These are phyloP conservation scores for Saccharomycopsis lassenensis DNA, from an alignment of 805 yeast species.

Conservation along the genomic window DNA sequence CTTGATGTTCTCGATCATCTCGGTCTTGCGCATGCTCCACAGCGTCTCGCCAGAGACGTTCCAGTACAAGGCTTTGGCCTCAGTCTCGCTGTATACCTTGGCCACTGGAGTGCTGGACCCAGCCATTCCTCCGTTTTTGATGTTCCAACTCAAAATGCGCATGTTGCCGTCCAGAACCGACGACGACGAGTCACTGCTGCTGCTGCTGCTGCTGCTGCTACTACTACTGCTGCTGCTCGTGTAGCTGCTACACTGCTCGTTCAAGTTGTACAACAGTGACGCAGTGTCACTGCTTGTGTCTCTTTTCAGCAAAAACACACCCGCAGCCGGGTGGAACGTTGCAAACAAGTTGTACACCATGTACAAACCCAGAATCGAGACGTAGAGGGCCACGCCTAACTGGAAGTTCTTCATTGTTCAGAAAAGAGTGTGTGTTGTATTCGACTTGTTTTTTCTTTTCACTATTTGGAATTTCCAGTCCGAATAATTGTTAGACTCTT, in stretches of 20 bases:
- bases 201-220: neutral
- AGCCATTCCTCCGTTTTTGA: neutral
- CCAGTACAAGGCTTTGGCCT: neutral
- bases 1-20: slow-evolving; percentile 26
- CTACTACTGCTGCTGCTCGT: neutral
- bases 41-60: slow-evolving; percentile 21
- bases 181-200: neutral
- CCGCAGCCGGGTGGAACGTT: no score
- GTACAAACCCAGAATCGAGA: neutral
- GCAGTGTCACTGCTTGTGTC: no score
- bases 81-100: neutral
- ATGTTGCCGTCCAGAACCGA: neutral
- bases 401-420: neutral
- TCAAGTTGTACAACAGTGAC: no score
- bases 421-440: no score
- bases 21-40: slow-evolving; percentile 28
- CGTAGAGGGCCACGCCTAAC: neutral
- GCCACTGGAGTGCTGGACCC: neutral
- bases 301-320: no score
- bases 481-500: no score
- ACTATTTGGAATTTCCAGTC: no score
- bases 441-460: no score
- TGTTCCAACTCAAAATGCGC: neutral
- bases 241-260: neutral
- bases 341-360: no score